Evolutionary conservation across 495 filamentous ascomycete species (phyloP), one percentile per base, ranked within the genome.

Genomic region (Hypoxylon crocopeplum): DNA sequence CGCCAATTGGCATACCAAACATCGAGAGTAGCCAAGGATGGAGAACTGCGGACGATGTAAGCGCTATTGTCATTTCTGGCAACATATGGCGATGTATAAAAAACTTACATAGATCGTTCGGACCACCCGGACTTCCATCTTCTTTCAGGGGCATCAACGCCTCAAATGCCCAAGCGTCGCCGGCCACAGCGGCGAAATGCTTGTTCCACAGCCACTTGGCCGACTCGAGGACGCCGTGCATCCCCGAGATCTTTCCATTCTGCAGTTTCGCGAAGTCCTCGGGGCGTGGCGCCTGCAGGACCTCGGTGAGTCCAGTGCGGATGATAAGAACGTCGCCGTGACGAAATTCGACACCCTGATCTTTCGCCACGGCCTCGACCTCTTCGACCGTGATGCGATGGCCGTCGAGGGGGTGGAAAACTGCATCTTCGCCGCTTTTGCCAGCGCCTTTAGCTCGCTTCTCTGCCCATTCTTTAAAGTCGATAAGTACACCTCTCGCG

Each of bases 311-410:
- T 0, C 89, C 88, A 0, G 81, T 85, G 34, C 89, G 80, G 24
- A 92, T 62, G 44, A 91, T 77, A 15, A 92, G 75, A 24, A 92
- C 82, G 56, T 92, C 89, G 6, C 76, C 78, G 7, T 64, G 74
- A 13, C 77, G 77, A 55, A 87, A 83, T 62, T 84, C 79, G 37
- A 85, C 75, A 7, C 78, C 78, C 52, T 86, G 80, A 30, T 79
- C 78, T 44, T 68, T 72, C 12, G 82, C 88, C 16, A 87, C 86
- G 8, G 75, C 76, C 39, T 81, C 74, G 1, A 92, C 76, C 2
- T 85, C 80, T 1, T 77, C 60, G 1, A 80, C 71, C 0, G 82
- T 80, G 69, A 93, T 91, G 34, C 79, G 77, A 66, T 89, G 76
- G 8, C 78, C 72, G 19, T 79, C 79, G 59, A 85, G 83, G 13